Base-by-base conservation (phyloP, 352 stramenopile species). In the Pythium phragmiticola region DNA sequence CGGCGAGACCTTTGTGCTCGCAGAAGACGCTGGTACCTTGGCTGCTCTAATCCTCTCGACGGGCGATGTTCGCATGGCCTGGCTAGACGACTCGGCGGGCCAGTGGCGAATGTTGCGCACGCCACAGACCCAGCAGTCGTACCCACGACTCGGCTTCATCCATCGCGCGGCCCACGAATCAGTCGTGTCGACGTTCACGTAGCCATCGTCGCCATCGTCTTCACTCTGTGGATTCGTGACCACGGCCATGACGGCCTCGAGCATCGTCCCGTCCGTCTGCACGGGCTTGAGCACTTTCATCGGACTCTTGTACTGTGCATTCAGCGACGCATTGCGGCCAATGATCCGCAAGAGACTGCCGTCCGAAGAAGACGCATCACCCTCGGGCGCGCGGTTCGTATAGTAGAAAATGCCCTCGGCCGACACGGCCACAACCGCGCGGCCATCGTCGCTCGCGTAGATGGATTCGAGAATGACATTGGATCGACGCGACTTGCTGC, bases 391-490 rank as follows among this genome's bases (percentile, higher is more conserved):
- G 16, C 58, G 50, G 28, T 82, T 87, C 12, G 84, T 78, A 65
- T 90, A 90, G 62, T 92, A 92, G 53, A 92, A 87, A 37, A 89
- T 83, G 7, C 82, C 82, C 9, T 92, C 84, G 0, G 73, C 77
- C 16, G 80, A 90, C 30, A 92, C 74, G 0, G 78, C 77, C 62
- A 90, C 69, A 3, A 91, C 59, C 12, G 75, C 69, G 13, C 78
- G 74, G 47, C 82, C 82, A 36, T 92, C 74, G 51, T 91, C 78
- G 52, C 73, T 90, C 34, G 84, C 84, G 63, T 74, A 77, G 19
- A 90, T 68, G 12, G 78, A 87, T 62, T 89, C 78, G 3, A 92
- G 68, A 57, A 90, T 83, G 26, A 87, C 76, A 43, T 78, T 89
- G 2, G 84, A 87, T 14, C 84, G 77, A 23, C 84, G 76, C 17